Evolutionary conservation across 805 yeast genomes (phyloP).

Genomic region (Saturnispora sekii): DNA sequence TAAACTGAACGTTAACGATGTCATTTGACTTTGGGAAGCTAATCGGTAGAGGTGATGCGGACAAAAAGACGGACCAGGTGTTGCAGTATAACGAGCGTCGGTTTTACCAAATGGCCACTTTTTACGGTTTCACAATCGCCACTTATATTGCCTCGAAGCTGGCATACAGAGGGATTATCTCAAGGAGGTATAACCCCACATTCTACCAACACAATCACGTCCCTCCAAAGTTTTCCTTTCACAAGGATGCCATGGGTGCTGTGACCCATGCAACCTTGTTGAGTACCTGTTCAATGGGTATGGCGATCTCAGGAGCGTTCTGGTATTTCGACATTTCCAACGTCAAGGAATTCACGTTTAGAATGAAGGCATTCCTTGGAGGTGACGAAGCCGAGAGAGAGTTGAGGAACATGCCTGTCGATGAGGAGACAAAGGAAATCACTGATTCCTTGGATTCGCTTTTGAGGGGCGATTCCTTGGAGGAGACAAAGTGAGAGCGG

Average conservation of each 20-base stretch:
- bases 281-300: conserved; percentile 62
- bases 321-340: conserved; percentile 72
- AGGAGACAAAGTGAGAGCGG: conserved; percentile 4
- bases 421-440: conserved; percentile 48
- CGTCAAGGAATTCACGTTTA: conserved; percentile 60
- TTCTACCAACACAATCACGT: conserved; percentile 77
- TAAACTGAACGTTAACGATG: conserved; percentile 1
- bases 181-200: conserved; percentile 65
- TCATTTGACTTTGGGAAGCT: conserved; percentile 24
- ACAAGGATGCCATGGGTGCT: conserved; percentile 78
- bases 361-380: conserved; percentile 55
- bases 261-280: conserved; percentile 72
- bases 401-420: conserved; percentile 38
- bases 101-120: conserved; percentile 60
- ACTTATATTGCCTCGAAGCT: conserved; percentile 65
- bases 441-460: conserved; percentile 32
- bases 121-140: conserved; percentile 61
- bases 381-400: conserved; percentile 52
- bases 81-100: conserved; percentile 50
- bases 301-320: conserved; percentile 63
- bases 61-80: conserved; percentile 24
- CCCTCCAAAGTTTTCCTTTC: conserved; percentile 75
- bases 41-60: conserved; percentile 21
- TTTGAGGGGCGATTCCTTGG: conserved; percentile 9
- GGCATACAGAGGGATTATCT: conserved; percentile 64